Evolutionary conservation across 1,284 basidiomycete genomes (phyloP), one percentile per base, ranked within the genome.

Genomic region (Ceratobasidium sp.): DNA sequence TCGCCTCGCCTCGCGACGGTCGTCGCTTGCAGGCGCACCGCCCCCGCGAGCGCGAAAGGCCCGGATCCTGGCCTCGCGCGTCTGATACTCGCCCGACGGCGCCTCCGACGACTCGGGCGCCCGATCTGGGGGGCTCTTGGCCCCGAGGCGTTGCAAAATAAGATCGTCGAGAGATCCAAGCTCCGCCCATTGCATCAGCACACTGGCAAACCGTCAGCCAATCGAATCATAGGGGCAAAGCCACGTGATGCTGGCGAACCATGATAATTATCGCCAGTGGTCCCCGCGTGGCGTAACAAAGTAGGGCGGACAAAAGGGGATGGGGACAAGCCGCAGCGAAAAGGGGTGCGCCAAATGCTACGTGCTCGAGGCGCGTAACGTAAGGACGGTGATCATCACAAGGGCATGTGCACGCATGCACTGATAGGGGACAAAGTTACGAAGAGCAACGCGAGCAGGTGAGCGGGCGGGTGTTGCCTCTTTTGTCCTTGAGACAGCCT

Each of bases 101-200:
- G 78, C 55, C 8, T 78, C 64, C 30, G 75, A 76, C n/a, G 73
- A 67, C 0, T 78, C 62, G 54, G 70, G 68, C 62, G 41, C 62
- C 79, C 30, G 80, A 70, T 79, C 65, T 8, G 82, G 80, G 38
- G 67, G 70, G 62, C 71, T 82, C 81, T 84, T 84, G 14, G 82
- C 78, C 38, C 83, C 83, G 6, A 74, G 71, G 18, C 71, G 57
- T 33, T 74, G 71, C 20, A 74, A 30, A 38, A 74, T 74, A 12
- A 74, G 46, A 50, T 74, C 71, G 46, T 74, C 71, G 4, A 74
- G 44, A 8, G 71, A 74, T 7, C 95, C 95, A 2, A 93, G 93
- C 86, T 96, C 94, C 0, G 95, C 96, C 91, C 93, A 97, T 87
- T 96, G 94, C 95, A 97, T 97, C 14, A 97, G 87, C 1, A 97